Percentiles rank a stretch among this genome's conserved stretches.
phyloP scores from a whole-genome alignment of 2,329 filamentous ascomycete genomes.

The Coniochaeta ligniaria region DNA sequence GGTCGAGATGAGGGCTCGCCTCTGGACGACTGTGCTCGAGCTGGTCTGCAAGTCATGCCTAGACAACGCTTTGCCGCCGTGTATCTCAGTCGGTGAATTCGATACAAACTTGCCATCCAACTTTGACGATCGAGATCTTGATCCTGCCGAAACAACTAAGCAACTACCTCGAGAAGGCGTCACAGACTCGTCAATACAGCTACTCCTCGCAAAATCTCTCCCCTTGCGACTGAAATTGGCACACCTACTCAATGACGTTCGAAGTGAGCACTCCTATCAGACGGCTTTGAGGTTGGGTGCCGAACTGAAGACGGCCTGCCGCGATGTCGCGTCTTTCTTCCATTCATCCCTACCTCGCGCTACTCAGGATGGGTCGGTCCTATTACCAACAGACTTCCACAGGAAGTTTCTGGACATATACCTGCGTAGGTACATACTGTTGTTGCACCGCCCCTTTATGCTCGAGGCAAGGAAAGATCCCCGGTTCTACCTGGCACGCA shows the following conservation, averaged over 20 bases:
- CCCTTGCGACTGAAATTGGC: neutral
- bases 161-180: neutral
- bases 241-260: neutral
- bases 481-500: neutral
- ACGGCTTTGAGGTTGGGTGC: neutral
- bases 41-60: constrained; percentile 28
- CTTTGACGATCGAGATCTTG: constrained; percentile 21
- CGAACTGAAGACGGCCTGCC: neutral
- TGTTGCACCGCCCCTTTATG: neutral
- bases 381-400: neutral
- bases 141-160: neutral
- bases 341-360: neutral
- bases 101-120: constrained; percentile 30
- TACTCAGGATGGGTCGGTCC: too few relatives aligned
- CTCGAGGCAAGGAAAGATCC: neutral
- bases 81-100: constrained; percentile 31
- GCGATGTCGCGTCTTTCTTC: neutral
- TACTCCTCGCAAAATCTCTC: neutral
- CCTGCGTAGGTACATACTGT: neutral
- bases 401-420: neutral
- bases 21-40: constrained; percentile 37
- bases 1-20: constrained; percentile 12
- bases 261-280: neutral
- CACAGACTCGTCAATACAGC: neutral
- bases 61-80: constrained; percentile 29